Evolutionary conservation across 768 basidiomycete species (phyloP), one percentile per base, ranked within the genome.

Genomic region (Tricholoma matsutake): DNA sequence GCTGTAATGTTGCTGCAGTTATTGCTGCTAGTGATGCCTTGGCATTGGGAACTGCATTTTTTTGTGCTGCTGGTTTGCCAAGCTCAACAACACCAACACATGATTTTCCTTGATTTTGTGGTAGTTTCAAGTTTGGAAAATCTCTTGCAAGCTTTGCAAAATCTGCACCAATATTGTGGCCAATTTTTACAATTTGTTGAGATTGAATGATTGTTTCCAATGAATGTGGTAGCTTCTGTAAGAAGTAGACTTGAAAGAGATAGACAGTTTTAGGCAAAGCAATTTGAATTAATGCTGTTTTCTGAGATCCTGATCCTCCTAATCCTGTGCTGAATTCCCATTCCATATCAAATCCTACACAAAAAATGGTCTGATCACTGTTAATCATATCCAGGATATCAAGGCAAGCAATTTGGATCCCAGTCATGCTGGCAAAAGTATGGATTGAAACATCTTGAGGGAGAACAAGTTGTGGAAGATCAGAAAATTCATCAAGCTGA

Each of bases 281-380:
- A 37, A 62, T 53, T 37, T 64, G 63, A 39, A 64, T 41, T 18
- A 64, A 34, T 58, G 63, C 63, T 34, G 63, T 64, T 47, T 62
- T 64, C 7, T 62, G 56, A 18, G 61, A 20, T 5, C 63, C 63
- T 16, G 10, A 49, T 16, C 10, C 34, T 13, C 51, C 43, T 8
- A 22, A 6, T 13, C 47, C 61, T 59, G 51, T 47, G 22, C 22
- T 62, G 47, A 62, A 64, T 13, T 64, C 63, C 61, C 63, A 64
- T 45, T 64, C 57, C 61, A 62, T 64, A 56, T 64, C 63, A 64
- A 64, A 64, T 13, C 63, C 63, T 58, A 64, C 41, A 51, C 55
- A 53, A 16, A 64, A 25, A 20, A 22, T 56, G 11, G 43, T 10
- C 6, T 34, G 31, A 29, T 54, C 57, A 59, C 52, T 56, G 45